Conservation (phyloP, 768 basidiomycete genomes). For the Cyclocybe aegerita region DNA sequence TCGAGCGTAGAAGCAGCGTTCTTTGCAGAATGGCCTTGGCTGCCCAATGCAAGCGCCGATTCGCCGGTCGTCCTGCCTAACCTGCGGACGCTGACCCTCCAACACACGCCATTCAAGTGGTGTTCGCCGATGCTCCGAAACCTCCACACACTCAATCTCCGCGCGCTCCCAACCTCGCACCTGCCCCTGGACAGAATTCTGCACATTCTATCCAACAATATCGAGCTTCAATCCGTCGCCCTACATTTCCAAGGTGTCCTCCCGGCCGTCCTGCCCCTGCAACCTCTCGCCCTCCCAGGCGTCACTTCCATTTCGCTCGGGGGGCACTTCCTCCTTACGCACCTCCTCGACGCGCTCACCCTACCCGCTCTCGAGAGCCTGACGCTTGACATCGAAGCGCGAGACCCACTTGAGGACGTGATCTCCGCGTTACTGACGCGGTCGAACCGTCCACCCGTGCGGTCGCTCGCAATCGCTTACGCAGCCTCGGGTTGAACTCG, state of each 20-base stretch:
- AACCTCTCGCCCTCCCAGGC: constrained; percentile 49
- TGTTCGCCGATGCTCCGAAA: constrained; percentile 70
- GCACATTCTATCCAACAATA: constrained; percentile 61
- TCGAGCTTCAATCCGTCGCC: constrained; percentile 52
- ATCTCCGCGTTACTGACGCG: constrained; percentile 60
- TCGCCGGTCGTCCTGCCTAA: constrained; percentile 39
- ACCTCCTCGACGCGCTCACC: constrained; percentile 59
- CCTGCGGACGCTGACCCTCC: constrained; percentile 59
- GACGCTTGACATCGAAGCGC: constrained; percentile 67
- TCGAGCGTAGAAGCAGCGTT: constrained; percentile 66
- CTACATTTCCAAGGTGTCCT: constrained; percentile 64
- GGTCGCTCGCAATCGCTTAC: constrained; percentile 64
- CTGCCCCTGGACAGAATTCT: constrained; percentile 69
- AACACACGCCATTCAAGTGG: constrained; percentile 77
- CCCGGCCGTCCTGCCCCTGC: constrained; percentile 62
- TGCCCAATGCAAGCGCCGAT: constrained; percentile 48
- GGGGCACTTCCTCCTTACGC: constrained; percentile 64
- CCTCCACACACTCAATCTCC: constrained; percentile 59
- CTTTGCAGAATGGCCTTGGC: constrained; percentile 74
- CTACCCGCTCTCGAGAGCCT: constrained; percentile 60
- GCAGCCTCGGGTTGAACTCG: constrained; percentile 14
- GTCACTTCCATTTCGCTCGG: constrained; percentile 59
- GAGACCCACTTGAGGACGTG: constrained; percentile 76
- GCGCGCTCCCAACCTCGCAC: constrained; percentile 61
- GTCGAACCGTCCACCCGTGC: constrained; percentile 56